Evolutionary conservation across 1,284 basidiomycete species (phyloP).

Genomic region (Puccinia coronata): DNA sequence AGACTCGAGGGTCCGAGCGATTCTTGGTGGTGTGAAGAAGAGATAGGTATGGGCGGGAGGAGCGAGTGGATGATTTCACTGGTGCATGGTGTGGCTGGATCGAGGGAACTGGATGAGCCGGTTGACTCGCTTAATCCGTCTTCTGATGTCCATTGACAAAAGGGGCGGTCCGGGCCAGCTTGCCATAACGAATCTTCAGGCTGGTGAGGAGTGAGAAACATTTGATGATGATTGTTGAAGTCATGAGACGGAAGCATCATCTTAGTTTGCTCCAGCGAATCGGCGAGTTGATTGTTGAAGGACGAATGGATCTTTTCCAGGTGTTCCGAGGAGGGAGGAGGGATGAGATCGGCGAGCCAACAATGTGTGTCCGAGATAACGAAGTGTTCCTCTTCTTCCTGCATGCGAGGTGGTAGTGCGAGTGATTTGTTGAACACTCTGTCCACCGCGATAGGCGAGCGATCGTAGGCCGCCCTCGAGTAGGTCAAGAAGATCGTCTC

Average conservation of each 20-base stretch:
- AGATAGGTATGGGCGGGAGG: not conserved
- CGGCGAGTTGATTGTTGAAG: not conserved
- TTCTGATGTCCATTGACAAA: not conserved
- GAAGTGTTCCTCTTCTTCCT: not conserved
- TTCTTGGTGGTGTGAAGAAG: not conserved
- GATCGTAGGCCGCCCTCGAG: constrained; percentile 13
- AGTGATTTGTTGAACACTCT: constrained; percentile 21
- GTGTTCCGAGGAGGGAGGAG: not conserved
- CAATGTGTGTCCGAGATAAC: not conserved
- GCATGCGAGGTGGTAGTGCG: not conserved
- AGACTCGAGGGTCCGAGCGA: not conserved
- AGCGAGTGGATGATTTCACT: too few relatives aligned
- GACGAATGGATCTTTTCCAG: not conserved
- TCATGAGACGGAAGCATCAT: too few relatives aligned
- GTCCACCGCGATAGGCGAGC: constrained; percentile 17
- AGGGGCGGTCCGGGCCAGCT: not conserved
- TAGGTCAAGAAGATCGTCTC: constrained; percentile 23
- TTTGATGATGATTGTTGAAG: too few relatives aligned
- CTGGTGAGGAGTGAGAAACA: too few relatives aligned
- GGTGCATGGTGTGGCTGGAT: too few relatives aligned
- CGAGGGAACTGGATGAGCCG: not conserved
- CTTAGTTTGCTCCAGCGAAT: too few relatives aligned
- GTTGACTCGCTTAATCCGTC: not conserved
- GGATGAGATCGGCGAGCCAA: not conserved
- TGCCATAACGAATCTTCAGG: too few relatives aligned